Evolutionary conservation across 2,329 filamentous ascomycete genomes (phyloP).

Genomic region (Colletotrichum eremochloae): DNA sequence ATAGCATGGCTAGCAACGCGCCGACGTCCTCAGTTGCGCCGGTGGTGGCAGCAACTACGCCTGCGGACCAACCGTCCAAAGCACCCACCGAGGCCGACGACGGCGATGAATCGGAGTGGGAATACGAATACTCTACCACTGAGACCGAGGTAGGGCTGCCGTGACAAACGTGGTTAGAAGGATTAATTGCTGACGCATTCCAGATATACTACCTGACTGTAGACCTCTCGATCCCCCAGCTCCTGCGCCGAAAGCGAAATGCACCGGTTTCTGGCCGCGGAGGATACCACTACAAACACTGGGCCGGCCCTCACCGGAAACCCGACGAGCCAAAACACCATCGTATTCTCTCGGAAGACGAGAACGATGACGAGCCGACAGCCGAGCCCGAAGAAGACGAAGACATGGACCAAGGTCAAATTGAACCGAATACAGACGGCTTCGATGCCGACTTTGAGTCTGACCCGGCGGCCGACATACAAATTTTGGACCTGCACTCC

Average conservation of each 20-base stretch:
- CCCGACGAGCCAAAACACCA: conserved; percentile 41
- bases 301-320: conserved; percentile 51
- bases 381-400: conserved; percentile 46
- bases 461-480: conserved; percentile 64
- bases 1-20: conserved; percentile 33
- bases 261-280: conserved; percentile 52
- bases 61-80: conserved; percentile 14
- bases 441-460: conserved; percentile 44
- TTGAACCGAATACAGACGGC: conserved; percentile 41
- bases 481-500: conserved; percentile 87
- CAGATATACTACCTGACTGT: conserved; percentile 75
- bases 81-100: conserved; percentile 44
- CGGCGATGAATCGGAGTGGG: conserved; percentile 72
- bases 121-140: conserved; percentile 75
- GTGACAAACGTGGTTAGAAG: neutral
- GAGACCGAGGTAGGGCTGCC: conserved; percentile 67
- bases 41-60: conserved; percentile 18
- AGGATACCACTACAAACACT: conserved; percentile 61
- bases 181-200: neutral
- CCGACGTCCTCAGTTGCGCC: conserved; percentile 25
- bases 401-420: conserved; percentile 43
- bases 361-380: conserved; percentile 44
- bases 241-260: conserved; percentile 55
- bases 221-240: conserved; percentile 72
- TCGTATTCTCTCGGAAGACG: conserved; percentile 44